Conservation (phyloP, 208 protist genomes). For the Perkinsela sp. region DNA sequence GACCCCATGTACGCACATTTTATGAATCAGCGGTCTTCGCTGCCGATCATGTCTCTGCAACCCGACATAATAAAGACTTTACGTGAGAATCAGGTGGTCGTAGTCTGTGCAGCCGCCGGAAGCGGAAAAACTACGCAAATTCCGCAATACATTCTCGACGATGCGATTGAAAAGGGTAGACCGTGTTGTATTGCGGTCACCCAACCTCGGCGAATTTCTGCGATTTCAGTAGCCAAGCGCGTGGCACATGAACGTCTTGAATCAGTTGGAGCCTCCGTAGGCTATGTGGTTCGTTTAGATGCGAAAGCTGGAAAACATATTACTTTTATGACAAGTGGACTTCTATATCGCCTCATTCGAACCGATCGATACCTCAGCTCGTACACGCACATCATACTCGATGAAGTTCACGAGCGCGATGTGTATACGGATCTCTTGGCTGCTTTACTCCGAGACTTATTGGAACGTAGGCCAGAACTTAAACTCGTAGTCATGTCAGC, state of each 20-base stretch:
- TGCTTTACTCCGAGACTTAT: slow-evolving; percentile 26
- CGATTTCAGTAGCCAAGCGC: slow-evolving; percentile 52
- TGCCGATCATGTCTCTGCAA: slow-evolving; percentile 2
- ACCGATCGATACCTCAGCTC: slow-evolving; percentile 53
- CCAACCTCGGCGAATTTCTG: slow-evolving; percentile 58
- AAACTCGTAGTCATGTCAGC: slow-evolving; percentile 94
- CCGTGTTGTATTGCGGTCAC: slow-evolving; percentile 35
- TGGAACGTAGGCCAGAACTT: slow-evolving; percentile 23
- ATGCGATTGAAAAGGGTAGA: slow-evolving; percentile 16
- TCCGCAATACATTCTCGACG: slow-evolving; percentile 37
- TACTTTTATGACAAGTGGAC: slow-evolving; percentile 91
- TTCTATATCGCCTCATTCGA: slow-evolving; percentile 80
- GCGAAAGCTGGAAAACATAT: slow-evolving; percentile 59
- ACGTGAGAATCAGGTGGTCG: slow-evolving; percentile 17
- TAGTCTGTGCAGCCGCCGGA: slow-evolving; percentile 84
- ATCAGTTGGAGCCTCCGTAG: slow-evolving; percentile 38
- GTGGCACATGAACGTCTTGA: slow-evolving; percentile 53
- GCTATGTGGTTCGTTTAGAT: slow-evolving; percentile 62
- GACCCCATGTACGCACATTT: no score
- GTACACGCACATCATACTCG: slow-evolving; percentile 44
- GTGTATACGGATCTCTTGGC: slow-evolving; percentile 49
- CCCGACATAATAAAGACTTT: slow-evolving; percentile 20
- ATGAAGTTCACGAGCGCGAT: slow-evolving; percentile 58
- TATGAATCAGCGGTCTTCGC: neutral
- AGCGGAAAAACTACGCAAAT: slow-evolving; percentile 89